Evolutionary conservation across 805 yeast genomes (phyloP).

Genomic region (Schizosaccharomyces pombe): ASM294v3 CU329670.1:1782001-1782500

Average conservation of each 20-base stretch:
- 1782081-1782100: slow-evolving; percentile 67
- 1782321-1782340: not conserved
- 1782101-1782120: slow-evolving; percentile 67
- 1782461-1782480: no score
- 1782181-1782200: slow-evolving; percentile 51
- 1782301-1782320: not conserved
- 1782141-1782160: slow-evolving; percentile 64
- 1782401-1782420: not conserved
- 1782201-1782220: slow-evolving; percentile 70
- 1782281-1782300: not conserved
- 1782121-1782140: slow-evolving; percentile 28
- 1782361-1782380: slow-evolving; percentile 1
- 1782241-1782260: slow-evolving; percentile 14
- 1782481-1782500: no score
- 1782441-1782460: no score
- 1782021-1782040: slow-evolving; percentile 54
- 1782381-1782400: not conserved
- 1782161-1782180: slow-evolving; percentile 64
- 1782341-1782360: not conserved
- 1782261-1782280: not conserved
- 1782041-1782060: slow-evolving; percentile 70
- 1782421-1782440: no score
- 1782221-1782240: slow-evolving; percentile 58
- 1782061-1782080: slow-evolving; percentile 65
- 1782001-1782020: slow-evolving; percentile 50